Base-by-base conservation (phyloP, 495 filamentous ascomycete genomes). In the Aspergillus asperescens region DNA sequence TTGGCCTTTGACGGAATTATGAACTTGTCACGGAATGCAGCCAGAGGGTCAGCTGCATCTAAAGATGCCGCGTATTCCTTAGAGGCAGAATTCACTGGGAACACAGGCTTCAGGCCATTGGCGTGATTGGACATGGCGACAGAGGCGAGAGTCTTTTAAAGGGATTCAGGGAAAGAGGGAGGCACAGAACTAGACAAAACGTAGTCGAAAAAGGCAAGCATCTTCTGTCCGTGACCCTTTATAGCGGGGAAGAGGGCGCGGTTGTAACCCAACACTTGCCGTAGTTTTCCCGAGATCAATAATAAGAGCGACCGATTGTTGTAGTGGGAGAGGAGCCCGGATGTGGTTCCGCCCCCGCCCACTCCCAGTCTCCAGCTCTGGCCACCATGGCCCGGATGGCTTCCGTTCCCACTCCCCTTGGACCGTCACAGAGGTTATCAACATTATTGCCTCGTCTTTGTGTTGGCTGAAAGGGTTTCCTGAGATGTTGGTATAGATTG, bases 1-100 rank as follows among this genome's bases (percentile, higher is more conserved):
- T 93, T 86, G 12, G 75, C 78, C 66, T 85, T 90, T 35, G 87
- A 85, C 15, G 92, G 93, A 52, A 96, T 87, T 38, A 86, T 78
- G 68, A 96, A 97, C 62, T 94, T 81, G 20, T 78, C 68, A 9
- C 88, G 82, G 39, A 92, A 77, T 31, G 77, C 69, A 16, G 73
- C 68, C 53, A 97, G 75, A 22, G 72, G 66, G 68, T 96, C 92
- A 50, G 79, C 72, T 23, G 62, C 67, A 67, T 96, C 92, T 10
- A 90, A 72, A 32, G 73, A 67, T 6, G 68, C 63, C 23, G 89
- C 86, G 70, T 86, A 83, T 48, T 80, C 78, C 50, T 66, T 62
- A 2, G 69, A 58, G 8, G 57, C 58, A 18, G 71, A 69, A 55
- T 74, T 61, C 16, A 57, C 64, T 31, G 68, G 63, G 51, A 72